Evolutionary conservation across 345 rosid species (phyloP).

Genomic region (Raphanus sativus): DNA sequence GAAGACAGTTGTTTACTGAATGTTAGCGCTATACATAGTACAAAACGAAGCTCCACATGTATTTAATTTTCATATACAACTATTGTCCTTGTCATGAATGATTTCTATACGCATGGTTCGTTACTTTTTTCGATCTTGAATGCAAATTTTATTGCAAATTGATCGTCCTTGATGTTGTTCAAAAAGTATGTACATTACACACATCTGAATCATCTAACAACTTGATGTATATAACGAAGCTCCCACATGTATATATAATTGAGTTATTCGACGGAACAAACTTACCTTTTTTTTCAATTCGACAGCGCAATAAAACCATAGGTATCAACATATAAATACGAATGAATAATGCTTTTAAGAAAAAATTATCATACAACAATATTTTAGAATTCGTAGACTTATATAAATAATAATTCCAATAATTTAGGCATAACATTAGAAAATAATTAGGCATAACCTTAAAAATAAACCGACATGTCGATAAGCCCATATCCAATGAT

Average conservation of each 20-base stretch:
- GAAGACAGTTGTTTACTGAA: background rate
- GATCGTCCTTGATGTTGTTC: background rate
- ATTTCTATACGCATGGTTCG: background rate
- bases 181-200: background rate
- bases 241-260: background rate
- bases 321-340: background rate
- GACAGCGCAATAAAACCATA: conserved; percentile 10
- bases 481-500: conserved; percentile 49
- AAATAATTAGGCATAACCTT: conserved; percentile 16
- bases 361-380: background rate
- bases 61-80: no score
- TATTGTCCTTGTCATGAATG: background rate
- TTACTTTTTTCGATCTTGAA: background rate
- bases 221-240: background rate
- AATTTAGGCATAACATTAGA: background rate
- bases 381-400: background rate
- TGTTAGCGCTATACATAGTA: background rate
- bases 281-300: background rate
- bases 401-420: conserved; percentile 13
- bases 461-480: conserved; percentile 29
- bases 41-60: background rate
- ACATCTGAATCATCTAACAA: background rate
- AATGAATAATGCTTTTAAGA: background rate
- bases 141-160: background rate
- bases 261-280: background rate